Conservation (phyloP, 23 red algal species). For the Gracilariopsis chorda region DNA sequence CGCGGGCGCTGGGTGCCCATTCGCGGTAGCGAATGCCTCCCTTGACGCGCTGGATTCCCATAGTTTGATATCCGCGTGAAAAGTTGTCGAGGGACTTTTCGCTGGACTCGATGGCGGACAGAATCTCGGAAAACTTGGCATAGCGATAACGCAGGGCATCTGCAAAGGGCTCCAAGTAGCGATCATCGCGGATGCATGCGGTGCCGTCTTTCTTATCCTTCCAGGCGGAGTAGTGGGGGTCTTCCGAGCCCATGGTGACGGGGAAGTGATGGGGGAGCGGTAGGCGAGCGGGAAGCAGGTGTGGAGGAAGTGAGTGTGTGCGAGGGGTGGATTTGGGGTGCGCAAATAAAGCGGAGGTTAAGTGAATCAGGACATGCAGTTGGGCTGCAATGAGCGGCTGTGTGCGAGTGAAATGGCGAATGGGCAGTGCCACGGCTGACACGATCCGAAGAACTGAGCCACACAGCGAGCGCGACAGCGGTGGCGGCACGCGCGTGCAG, state of each 20-base stretch:
- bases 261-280: neutral
- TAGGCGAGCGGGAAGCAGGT: neutral
- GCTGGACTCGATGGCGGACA: conserved; percentile 54
- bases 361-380: no score
- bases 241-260: conserved; percentile 7
- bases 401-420: no score
- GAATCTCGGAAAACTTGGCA: conserved; percentile 61
- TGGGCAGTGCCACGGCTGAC: no score
- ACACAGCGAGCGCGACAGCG: no score
- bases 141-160: conserved; percentile 88
- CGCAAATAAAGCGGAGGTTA: no score
- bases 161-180: conserved; percentile 77
- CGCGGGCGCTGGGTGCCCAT: conserved; percentile 87
- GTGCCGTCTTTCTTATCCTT: conserved; percentile 77
- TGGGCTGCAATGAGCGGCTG: conserved; percentile 13
- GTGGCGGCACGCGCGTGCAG: no score
- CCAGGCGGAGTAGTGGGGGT: conserved; percentile 73
- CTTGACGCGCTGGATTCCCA: conserved; percentile 72
- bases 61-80: conserved; percentile 66
- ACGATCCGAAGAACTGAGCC: no score
- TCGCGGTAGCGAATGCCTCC: conserved; percentile 80
- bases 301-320: neutral
- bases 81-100: conserved; percentile 90
- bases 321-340: neutral
- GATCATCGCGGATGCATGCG: conserved; percentile 84